phyloP scores from a whole-genome alignment of 2,329 filamentous ascomycete genomes.

The Aspergillus glaucus region DNA sequence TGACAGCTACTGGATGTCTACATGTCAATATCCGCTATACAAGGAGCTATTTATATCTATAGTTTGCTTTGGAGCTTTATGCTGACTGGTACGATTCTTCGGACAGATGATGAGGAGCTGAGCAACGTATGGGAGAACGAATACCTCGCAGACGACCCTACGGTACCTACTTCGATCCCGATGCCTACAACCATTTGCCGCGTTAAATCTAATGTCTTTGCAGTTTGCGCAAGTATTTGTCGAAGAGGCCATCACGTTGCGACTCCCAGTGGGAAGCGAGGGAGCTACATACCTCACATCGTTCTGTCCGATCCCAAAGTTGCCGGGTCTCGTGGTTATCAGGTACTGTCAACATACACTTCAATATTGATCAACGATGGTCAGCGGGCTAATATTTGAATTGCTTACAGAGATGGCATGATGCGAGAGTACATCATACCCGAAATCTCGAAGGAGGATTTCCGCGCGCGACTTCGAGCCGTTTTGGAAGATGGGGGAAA shows the following conservation, averaged over 20 bases:
- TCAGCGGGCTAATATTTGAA: background rate
- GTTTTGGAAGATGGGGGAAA: constrained; percentile 29
- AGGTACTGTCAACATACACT: constrained; percentile 44
- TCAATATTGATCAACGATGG: background rate
- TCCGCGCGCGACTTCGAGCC: constrained; percentile 50
- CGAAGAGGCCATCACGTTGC: constrained; percentile 61
- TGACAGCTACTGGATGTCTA: background rate
- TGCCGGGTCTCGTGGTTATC: constrained; percentile 75
- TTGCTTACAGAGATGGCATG: constrained; percentile 58
- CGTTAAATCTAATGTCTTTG: constrained; percentile 8
- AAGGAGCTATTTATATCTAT: background rate
- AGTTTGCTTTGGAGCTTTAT: background rate
- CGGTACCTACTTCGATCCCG: background rate
- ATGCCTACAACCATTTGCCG: background rate
- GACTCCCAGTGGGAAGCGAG: constrained; percentile 64
- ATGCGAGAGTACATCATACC: constrained; percentile 69
- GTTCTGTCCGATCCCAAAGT: constrained; percentile 71
- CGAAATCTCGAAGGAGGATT: constrained; percentile 60
- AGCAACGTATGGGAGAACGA: constrained; percentile 68
- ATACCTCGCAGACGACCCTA: constrained; percentile 51
- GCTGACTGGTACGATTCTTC: background rate
- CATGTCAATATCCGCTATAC: background rate
- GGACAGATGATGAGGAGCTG: constrained; percentile 60
- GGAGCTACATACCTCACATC: constrained; percentile 77
- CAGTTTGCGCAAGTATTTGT: constrained; percentile 54